Base-by-base conservation (phyloP, 768 basidiomycete species). In the Boletus vinaceobasis region DNA sequence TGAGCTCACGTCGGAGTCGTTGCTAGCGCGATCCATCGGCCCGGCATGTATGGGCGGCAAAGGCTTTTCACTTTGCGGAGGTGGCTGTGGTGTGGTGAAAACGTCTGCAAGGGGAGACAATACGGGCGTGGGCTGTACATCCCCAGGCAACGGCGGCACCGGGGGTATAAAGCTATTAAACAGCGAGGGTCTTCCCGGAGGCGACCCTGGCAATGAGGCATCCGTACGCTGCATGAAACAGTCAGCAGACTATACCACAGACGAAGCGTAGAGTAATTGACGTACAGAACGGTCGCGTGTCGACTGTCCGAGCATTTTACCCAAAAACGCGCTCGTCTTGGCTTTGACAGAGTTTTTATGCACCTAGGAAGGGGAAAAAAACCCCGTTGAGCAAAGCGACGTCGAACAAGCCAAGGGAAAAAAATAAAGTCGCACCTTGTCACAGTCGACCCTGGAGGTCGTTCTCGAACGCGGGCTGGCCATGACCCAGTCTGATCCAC, bases 301-400 rank as follows among this genome's bases (percentile, higher is more conserved):
- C 45, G 73, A 77, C 61, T 85, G 80, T 4, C 88, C 88, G 37
- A 86, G 72, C 84, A 93, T 86, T 71, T 85, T 90, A 3, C 88
- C 88, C 59, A 87, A 75, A 66, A 93, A 85, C 43, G 87, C 87
- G 62, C 81, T 87, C n/a, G 88, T 89, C 68, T 89, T 92, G 36
- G 83, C 79, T 58, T 88, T 74, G 53, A 92, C 85, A 7, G 88
- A 84, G 11, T 82, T 79, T 67, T 81, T 90, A 11, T 74, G 63
- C 29, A 72, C 15, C 69, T 70, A 9, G 13, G 2, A 23, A 26
- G 5, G 5, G 29, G 23, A 27, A 33, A 26, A 32, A 13, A 46
- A 21, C 8, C 13, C 23, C 3, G 44, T 49, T 62, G 40, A 52
- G 33, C 14, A 17, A 32, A 6, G 23, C 35, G 15, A 19, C 13